Conservation (phyloP, 140 eudicot genomes). For the Flaveria floridana region DNA sequence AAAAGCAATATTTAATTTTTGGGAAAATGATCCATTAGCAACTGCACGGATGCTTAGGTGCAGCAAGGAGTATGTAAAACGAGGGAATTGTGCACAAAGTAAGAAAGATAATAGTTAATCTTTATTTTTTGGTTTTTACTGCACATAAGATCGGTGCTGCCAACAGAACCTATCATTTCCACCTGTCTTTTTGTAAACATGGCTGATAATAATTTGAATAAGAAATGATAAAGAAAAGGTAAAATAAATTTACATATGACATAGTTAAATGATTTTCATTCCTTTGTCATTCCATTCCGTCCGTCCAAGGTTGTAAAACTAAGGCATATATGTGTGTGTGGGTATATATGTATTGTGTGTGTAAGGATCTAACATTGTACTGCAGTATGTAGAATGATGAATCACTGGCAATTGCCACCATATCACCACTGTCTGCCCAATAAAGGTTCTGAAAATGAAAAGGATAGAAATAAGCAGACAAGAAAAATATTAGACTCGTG, state of each 20-base stretch:
- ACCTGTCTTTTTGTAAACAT: not conserved
- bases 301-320: conserved; percentile 8
- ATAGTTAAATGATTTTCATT: not conserved
- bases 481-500: conserved; percentile 18
- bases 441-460: conserved; percentile 63
- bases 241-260: not conserved
- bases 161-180: conserved; percentile 2
- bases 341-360: not conserved
- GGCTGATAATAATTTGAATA: not conserved
- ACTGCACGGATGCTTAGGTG: not conserved
- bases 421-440: conserved; percentile 98
- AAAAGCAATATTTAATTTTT: not conserved
- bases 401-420: conserved; percentile 89
- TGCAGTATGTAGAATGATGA: conserved; percentile 83
- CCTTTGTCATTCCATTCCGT: not conserved
- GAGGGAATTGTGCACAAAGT: not conserved
- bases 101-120: not conserved
- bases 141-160: not conserved
- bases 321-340: not conserved
- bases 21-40: not conserved
- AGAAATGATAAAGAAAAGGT: not conserved
- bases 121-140: not conserved
- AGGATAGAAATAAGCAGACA: conserved; percentile 15
- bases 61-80: not conserved
- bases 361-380: conserved; percentile 53